Conservation (phyloP, 108 stramenopile species). For the Parietichytrium sp. region DNA sequence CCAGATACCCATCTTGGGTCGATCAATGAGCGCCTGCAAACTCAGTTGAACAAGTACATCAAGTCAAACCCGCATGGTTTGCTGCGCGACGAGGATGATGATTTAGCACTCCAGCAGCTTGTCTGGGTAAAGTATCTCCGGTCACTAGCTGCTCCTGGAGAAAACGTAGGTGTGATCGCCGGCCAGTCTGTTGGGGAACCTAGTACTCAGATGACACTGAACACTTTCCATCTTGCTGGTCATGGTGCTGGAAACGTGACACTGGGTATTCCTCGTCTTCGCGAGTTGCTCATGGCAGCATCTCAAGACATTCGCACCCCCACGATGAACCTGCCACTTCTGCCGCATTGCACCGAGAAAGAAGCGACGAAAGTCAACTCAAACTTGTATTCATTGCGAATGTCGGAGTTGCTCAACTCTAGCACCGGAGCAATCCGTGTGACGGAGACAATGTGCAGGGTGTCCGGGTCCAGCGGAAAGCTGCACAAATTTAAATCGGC, state of each 20-base stretch:
- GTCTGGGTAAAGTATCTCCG: conserved; percentile 85
- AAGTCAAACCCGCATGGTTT: neutral
- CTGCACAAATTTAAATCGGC: neutral
- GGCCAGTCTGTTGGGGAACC: conserved; percentile 96
- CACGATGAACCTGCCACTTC: conserved; percentile 87
- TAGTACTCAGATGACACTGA: conserved; percentile 99
- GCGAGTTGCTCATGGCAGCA: conserved; percentile 99
- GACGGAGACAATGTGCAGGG: conserved; percentile 63
- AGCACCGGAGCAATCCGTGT: conserved; percentile 63
- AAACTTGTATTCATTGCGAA: conserved; percentile 20
- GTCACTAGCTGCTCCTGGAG: conserved; percentile 90
- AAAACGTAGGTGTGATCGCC: conserved; percentile 96
- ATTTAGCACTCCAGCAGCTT: conserved; percentile 52
- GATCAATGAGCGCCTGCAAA: neutral
- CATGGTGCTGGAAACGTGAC: conserved; percentile 98
- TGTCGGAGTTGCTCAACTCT: conserved; percentile 77
- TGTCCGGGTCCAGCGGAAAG: neutral
- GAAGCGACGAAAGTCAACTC: neutral
- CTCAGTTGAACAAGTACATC: neutral
- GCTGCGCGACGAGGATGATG: neutral
- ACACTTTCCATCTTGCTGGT: conserved; percentile 99
- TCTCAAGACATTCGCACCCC: conserved; percentile 90
- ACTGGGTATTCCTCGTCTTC: conserved; percentile 94
- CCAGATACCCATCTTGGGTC: neutral
- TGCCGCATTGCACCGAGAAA: neutral